Conservation (phyloP, 148 eudicot species). For the Fallopia convolvulus region DNA sequence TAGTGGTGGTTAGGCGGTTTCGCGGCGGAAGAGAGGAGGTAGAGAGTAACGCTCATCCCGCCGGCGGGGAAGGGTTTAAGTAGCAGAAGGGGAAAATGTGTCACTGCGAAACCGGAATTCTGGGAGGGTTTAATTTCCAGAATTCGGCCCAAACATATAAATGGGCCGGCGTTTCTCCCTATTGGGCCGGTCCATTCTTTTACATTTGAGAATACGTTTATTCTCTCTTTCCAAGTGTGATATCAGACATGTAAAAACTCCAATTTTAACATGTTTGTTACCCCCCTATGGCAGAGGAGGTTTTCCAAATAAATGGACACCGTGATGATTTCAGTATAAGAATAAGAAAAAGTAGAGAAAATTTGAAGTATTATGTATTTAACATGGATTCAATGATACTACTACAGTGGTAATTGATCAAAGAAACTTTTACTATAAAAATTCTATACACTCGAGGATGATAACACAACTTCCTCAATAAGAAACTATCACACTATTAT, state of each 20-base stretch:
- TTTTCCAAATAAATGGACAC: neutral
- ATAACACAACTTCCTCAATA: constrained; percentile 1
- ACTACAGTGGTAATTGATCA: neutral
- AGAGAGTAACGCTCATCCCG: neutral
- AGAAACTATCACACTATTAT: neutral
- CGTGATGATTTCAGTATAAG: neutral
- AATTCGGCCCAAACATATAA: neutral
- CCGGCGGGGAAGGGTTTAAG: constrained; percentile 12
- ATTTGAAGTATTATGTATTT: neutral
- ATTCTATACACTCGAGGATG: neutral
- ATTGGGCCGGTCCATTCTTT: neutral
- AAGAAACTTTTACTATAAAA: neutral
- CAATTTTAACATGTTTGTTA: too few species aligned
- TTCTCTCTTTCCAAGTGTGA: neutral
- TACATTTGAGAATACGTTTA: neutral
- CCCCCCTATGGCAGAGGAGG: too few species aligned
- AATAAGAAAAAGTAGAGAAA: too few species aligned
- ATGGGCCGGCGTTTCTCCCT: neutral
- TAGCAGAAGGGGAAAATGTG: neutral
- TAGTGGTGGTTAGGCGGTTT: neutral
- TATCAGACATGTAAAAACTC: too few species aligned
- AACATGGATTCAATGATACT: neutral
- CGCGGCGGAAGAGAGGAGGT: neutral
- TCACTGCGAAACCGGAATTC: neutral
- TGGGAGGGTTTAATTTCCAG: neutral